A percentile compares a stretch with the other conserved stretches of the same genome.
Evolutionary conservation across 208 protist species (phyloP).

Genomic region (Porcisia hertigi): DNA sequence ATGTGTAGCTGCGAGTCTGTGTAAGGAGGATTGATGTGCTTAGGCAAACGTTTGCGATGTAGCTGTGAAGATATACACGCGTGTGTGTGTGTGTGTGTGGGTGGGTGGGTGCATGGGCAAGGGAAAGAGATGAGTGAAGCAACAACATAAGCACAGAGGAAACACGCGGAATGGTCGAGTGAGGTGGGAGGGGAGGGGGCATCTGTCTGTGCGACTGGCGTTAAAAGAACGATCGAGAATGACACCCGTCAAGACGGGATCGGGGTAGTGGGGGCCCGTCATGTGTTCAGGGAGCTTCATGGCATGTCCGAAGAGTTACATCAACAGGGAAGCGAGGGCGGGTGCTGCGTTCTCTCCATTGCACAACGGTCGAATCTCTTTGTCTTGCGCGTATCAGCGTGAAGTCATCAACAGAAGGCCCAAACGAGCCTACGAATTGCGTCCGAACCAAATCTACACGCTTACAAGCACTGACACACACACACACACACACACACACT

Average conservation of each 20-base stretch:
- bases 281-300: background rate
- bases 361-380: background rate
- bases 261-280: background rate
- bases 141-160: background rate
- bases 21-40: background rate
- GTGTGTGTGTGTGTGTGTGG: background rate
- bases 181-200: background rate
- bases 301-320: background rate
- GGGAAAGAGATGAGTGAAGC: slow-evolving; percentile 19
- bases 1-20: background rate
- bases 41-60: slow-evolving; percentile 2
- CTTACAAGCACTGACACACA: background rate
- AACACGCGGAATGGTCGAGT: background rate
- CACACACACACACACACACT: background rate
- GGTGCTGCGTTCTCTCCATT: background rate
- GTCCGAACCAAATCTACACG: background rate
- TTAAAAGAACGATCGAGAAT: background rate
- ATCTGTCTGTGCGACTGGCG: background rate
- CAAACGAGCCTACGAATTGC: background rate
- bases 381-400: background rate
- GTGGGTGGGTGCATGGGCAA: background rate
- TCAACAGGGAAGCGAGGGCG: background rate
- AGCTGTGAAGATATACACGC: background rate
- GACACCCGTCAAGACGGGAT: background rate
- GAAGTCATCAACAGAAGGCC: background rate